phyloP scores from a whole-genome alignment of 108 stramenopile genomes.

The Epithemia pelagica region DNA sequence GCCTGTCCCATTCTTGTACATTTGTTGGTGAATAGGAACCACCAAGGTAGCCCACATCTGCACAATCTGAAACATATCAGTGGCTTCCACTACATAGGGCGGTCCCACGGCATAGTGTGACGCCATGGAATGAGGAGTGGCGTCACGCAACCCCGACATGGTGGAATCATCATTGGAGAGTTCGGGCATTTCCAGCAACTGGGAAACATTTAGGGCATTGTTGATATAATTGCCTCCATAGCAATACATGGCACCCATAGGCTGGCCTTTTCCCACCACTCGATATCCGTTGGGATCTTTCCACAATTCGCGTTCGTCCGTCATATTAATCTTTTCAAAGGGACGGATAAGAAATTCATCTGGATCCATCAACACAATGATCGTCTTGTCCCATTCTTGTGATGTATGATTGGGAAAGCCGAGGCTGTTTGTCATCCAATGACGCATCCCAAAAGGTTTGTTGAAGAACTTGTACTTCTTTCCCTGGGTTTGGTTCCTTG shows the following conservation, averaged over 20 bases:
- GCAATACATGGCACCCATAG: conserved; percentile 85
- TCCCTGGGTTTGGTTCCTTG: background rate
- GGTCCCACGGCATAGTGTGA: conserved; percentile 76
- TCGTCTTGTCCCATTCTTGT: conserved; percentile 44
- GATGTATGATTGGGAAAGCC: conserved; percentile 40
- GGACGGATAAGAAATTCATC: conserved; percentile 75
- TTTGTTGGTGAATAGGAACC: conserved; percentile 54
- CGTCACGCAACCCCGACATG: conserved; percentile 26
- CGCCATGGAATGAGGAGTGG: too few species aligned
- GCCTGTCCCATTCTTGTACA: conserved; percentile 55
- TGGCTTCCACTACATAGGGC: conserved; percentile 68
- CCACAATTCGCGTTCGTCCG: background rate
- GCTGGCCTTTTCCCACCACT: conserved; percentile 68
- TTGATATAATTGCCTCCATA: too few species aligned
- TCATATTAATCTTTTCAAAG: conserved; percentile 17
- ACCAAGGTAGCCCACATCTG: conserved; percentile 61
- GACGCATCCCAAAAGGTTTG: conserved; percentile 84
- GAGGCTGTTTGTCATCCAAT: conserved; percentile 66
- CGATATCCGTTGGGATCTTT: background rate
- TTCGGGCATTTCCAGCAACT: conserved; percentile 46
- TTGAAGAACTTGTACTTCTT: conserved; percentile 73
- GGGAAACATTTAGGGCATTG: too few species aligned
- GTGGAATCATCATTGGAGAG: conserved; percentile 39
- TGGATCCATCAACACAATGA: conserved; percentile 72
- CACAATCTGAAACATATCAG: conserved; percentile 63